Evolutionary conservation across 208 protist species (phyloP).

Genomic region (Trichomonas vaginalis): DNA sequence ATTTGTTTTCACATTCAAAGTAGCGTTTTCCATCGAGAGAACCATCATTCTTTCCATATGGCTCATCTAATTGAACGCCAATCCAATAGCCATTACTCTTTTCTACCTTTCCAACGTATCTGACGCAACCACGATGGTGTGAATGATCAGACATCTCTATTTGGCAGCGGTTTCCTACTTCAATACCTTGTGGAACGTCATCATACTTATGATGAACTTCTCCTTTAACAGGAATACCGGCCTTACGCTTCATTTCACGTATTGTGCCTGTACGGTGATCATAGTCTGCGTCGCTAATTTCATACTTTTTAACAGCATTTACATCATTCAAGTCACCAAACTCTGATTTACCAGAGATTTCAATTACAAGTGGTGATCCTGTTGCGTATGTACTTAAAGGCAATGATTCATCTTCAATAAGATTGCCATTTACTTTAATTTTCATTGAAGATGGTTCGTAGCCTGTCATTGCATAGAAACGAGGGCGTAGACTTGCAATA

Average conservation of each 20-base stretch:
- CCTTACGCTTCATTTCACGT: background rate
- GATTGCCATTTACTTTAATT: background rate
- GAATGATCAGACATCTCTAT: background rate
- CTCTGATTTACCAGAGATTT: background rate
- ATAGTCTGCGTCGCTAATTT: background rate
- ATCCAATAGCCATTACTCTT: background rate
- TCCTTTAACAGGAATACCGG: background rate
- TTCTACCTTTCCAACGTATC: background rate
- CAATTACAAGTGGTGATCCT: background rate
- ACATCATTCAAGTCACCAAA: conserved; percentile 7
- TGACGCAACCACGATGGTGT: background rate
- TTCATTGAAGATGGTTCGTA: background rate
- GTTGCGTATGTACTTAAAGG: background rate
- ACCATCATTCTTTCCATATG: background rate
- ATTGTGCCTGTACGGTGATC: background rate
- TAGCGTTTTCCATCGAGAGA: background rate
- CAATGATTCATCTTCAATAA: background rate
- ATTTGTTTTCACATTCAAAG: conserved; percentile 12
- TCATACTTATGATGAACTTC: background rate
- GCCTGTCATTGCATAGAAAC: background rate
- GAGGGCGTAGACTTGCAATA: background rate
- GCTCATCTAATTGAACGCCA: background rate
- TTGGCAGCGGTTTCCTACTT: background rate
- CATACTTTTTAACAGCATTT: background rate
- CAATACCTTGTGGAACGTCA: background rate